Conservation (phyloP, 192 early-diverging fungal genomes). For the Podila horticola region DNA sequence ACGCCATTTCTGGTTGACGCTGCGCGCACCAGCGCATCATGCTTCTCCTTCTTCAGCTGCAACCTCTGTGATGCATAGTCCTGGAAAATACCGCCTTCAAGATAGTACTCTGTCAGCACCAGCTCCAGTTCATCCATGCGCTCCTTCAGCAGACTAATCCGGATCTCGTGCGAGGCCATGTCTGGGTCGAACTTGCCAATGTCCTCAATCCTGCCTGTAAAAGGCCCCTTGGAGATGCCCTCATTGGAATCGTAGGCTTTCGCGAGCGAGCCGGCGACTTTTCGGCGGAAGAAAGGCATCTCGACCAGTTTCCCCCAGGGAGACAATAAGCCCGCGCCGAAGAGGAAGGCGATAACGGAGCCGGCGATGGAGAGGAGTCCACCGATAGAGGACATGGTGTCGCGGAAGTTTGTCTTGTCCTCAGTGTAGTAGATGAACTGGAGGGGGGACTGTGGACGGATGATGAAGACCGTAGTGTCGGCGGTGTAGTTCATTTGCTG, state of each 20-base stretch:
- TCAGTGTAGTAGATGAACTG: background rate
- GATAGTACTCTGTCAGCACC: constrained; percentile 35
- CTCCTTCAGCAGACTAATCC: constrained; percentile 26
- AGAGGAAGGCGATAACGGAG: constrained; percentile 28
- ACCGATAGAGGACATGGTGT: constrained; percentile 35
- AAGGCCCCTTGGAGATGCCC: constrained; percentile 36
- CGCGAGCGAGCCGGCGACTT: constrained; percentile 19
- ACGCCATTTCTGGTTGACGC: background rate
- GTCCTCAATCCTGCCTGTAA: constrained; percentile 19
- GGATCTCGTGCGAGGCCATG: constrained; percentile 1
- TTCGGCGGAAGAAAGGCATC: constrained; percentile 20
- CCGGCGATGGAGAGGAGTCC: constrained; percentile 24
- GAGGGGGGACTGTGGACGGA: constrained; percentile 10
- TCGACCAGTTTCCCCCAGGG: constrained; percentile 34
- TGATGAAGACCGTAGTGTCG: constrained; percentile 23
- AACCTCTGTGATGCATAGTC: constrained; percentile 11
- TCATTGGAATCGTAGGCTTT: constrained; percentile 12
- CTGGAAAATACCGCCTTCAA: constrained; percentile 23
- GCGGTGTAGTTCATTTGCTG: background rate
- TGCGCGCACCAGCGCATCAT: background rate
- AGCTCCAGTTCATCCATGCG: constrained; percentile 40
- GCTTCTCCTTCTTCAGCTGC: background rate
- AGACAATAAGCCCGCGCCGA: constrained; percentile 27
- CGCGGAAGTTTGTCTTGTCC: constrained; percentile 25
- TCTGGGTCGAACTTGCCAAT: constrained; percentile 22